Evolutionary conservation across 192 early-diverging fungal species (phyloP).

Genomic region (Thamnidium elegans): DNA sequence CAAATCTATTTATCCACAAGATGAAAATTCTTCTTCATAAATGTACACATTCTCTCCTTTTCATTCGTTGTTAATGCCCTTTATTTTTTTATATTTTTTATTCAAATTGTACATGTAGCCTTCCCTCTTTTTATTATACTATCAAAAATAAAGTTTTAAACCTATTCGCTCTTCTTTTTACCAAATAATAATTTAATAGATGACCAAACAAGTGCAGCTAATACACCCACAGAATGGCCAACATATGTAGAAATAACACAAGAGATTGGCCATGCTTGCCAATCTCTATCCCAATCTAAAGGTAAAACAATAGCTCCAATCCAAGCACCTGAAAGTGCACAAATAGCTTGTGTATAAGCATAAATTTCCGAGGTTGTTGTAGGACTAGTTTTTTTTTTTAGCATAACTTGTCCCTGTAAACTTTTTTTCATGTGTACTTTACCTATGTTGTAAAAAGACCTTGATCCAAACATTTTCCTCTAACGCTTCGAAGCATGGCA

Average conservation of each 20-base stretch:
- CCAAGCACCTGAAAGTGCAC: constrained; percentile 50
- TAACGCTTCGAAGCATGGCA: constrained; percentile 32
- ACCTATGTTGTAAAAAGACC: constrained; percentile 29
- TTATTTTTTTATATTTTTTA: not conserved
- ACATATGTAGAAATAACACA: constrained; percentile 45
- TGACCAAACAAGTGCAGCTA: constrained; percentile 25
- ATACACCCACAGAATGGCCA: constrained; percentile 42
- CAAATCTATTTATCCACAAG: constrained; percentile 26
- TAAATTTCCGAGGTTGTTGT: constrained; percentile 41
- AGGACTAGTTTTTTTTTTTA: constrained; percentile 23
- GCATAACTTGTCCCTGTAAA: too few relatives aligned
- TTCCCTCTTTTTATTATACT: not conserved
- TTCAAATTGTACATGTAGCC: not conserved
- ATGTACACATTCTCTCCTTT: not conserved
- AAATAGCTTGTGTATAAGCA: constrained; percentile 43
- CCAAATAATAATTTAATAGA: constrained; percentile 20
- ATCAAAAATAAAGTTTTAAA: too few relatives aligned
- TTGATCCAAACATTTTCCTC: constrained; percentile 28
- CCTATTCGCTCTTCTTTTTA: constrained; percentile 29
- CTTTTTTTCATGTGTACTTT: constrained; percentile 7
- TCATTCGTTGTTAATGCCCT: constrained; percentile 2
- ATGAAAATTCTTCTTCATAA: not conserved
- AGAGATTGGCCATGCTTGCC: constrained; percentile 54
- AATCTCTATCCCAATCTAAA: constrained; percentile 54
- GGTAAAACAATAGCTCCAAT: constrained; percentile 54